These are phyloP conservation scores for Pleodorina starrii DNA, from an alignment of 139 green algal species.

Conservation along the genomic window DNA sequence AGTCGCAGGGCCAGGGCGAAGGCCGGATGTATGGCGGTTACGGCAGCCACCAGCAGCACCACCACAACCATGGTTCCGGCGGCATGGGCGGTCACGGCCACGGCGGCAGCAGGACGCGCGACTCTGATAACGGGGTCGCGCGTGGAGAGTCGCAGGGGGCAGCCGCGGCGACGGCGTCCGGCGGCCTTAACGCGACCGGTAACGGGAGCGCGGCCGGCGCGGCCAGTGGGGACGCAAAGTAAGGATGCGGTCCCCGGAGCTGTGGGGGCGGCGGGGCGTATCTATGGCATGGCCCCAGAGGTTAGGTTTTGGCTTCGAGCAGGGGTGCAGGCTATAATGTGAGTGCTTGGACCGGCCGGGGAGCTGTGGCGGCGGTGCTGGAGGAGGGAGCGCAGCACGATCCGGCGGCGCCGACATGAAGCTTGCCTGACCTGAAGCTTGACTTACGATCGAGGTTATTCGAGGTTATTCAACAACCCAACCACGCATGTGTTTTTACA, in stretches of 20 bases:
- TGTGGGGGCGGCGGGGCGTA: too few relatives aligned
- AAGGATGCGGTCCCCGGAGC: too few relatives aligned
- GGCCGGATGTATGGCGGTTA: conserved; percentile 5
- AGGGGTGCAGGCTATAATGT: too few relatives aligned
- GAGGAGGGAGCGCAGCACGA: too few relatives aligned
- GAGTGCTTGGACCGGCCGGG: too few relatives aligned
- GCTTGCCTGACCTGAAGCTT: too few relatives aligned
- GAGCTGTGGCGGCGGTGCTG: too few relatives aligned
- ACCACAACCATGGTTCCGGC: not conserved
- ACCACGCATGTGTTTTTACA: not conserved
- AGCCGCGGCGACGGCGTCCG: not conserved
- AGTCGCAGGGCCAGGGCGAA: conserved; percentile 1
- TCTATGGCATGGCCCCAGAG: too few relatives aligned
- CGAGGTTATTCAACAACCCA: conserved; percentile 12
- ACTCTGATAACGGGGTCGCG: not conserved
- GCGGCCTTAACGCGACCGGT: not conserved
- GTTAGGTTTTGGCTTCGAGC: too few relatives aligned
- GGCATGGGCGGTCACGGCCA: conserved; percentile 11
- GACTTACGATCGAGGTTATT: conserved; percentile 9
- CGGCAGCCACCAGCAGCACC: conserved; percentile 12
- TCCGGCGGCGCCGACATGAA: too few relatives aligned
- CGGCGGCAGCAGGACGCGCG: not conserved
- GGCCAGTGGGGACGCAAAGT: not conserved
- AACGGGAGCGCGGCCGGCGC: not conserved
- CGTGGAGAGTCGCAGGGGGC: not conserved